Evolutionary conservation across 768 basidiomycete species (phyloP).

Genomic region (Albatrellus ellisii): DNA sequence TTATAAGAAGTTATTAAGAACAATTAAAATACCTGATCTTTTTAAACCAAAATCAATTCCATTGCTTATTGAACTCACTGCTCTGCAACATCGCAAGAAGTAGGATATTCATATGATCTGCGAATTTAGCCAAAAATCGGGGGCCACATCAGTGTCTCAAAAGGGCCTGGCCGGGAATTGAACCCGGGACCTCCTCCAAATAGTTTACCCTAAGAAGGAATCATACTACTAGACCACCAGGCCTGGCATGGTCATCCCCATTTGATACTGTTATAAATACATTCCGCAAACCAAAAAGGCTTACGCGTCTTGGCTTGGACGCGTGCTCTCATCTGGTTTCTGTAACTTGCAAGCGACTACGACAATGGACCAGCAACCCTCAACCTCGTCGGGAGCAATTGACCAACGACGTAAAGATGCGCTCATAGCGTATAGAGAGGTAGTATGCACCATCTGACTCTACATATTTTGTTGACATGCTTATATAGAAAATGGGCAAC

Average conservation of each 20-base stretch:
- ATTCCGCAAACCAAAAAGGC: conserved; percentile 8
- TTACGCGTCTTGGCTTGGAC: conserved; percentile 16
- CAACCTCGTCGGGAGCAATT: conserved; percentile 30
- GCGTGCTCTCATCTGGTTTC: not conserved
- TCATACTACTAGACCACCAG: conserved; percentile 38
- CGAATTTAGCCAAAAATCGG: too few relatives aligned
- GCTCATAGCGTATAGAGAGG: conserved; percentile 66
- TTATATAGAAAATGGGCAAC: conserved; percentile 82
- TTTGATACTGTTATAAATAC: not conserved
- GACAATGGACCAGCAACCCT: conserved; percentile 17
- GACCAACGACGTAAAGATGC: conserved; percentile 66
- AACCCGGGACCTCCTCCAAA: conserved; percentile 64
- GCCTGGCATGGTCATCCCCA: conserved; percentile 15
- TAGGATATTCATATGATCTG: too few relatives aligned
- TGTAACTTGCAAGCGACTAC: not conserved
- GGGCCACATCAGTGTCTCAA: not conserved
- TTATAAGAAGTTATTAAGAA: too few relatives aligned
- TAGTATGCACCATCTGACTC: conserved; percentile 18
- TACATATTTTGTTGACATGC: conserved; percentile 9
- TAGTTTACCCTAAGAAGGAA: conserved; percentile 39
- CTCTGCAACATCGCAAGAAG: too few relatives aligned
- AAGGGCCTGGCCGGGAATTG: conserved; percentile 73
- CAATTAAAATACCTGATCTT: too few relatives aligned
- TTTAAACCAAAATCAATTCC: too few relatives aligned
- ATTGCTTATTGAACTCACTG: too few relatives aligned